phyloP scores from a whole-genome alignment of 352 stramenopile species.

The Globisporangium okanoganense region DNA sequence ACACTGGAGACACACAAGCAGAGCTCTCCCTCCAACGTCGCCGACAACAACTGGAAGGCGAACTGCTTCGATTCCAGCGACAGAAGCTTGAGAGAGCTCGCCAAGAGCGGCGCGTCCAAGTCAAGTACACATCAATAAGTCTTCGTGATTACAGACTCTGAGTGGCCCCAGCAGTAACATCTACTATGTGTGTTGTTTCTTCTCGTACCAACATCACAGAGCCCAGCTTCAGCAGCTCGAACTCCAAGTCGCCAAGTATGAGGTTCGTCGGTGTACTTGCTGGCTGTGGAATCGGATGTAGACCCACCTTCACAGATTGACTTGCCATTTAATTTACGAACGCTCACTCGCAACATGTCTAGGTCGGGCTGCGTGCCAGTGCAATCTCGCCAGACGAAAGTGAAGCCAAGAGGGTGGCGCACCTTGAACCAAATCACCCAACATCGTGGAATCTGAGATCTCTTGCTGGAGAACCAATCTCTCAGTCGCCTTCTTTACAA shows the following conservation, averaged over 20 bases:
- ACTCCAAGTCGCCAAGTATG: constrained; percentile 21
- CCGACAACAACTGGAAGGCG: constrained; percentile 18
- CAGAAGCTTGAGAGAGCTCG: constrained; percentile 18
- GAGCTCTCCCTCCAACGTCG: constrained; percentile 8
- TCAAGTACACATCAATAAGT: constrained; percentile 18
- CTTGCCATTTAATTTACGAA: too few relatives aligned
- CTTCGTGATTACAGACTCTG: too few relatives aligned
- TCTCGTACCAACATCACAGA: constrained; percentile 8
- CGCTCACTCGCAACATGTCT: not conserved
- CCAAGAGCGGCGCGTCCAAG: constrained; percentile 15
- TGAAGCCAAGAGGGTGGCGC: not conserved
- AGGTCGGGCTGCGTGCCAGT: not conserved
- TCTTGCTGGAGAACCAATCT: not conserved
- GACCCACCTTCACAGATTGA: too few relatives aligned
- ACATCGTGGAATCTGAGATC: not conserved
- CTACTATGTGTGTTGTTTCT: too few relatives aligned
- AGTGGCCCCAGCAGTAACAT: too few relatives aligned
- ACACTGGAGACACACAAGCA: not conserved
- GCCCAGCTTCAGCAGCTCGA: constrained; percentile 30
- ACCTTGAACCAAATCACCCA: not conserved
- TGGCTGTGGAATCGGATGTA: too few relatives aligned
- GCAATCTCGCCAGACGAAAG: too few relatives aligned
- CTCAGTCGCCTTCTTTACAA: constrained; percentile 1
- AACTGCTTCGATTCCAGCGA: constrained; percentile 24
- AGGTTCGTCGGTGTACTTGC: too few relatives aligned